Conservation (phyloP, 257 asterid genomes). For the Jacaranda mimosifolia region DNA sequence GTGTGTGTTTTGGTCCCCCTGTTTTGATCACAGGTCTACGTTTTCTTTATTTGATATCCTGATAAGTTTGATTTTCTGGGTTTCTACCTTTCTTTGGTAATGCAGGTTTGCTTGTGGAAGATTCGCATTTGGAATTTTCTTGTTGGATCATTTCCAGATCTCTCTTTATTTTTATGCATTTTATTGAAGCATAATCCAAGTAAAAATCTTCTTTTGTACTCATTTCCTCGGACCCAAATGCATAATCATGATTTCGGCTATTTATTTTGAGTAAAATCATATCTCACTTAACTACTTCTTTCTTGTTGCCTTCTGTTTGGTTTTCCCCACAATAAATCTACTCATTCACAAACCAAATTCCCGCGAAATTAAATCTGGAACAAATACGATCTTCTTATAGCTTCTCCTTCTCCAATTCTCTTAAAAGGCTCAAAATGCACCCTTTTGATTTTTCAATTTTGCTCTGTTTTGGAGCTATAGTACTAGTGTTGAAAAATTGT, state of each 20-base stretch:
- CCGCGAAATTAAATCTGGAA: too few relatives aligned
- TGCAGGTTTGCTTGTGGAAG: conserved; percentile 33
- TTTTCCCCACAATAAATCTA: conserved; percentile 5
- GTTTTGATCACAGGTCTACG: conserved; percentile 10
- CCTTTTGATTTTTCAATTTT: conserved; percentile 17
- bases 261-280: neutral
- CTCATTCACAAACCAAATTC: neutral
- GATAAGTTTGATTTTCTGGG: neutral
- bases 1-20: conserved; percentile 33
- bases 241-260: neutral
- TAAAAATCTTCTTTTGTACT: conserved; percentile 21
- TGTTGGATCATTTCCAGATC: conserved; percentile 44
- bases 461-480: conserved; percentile 33
- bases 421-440: conserved; percentile 41
- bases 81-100: neutral
- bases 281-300: neutral
- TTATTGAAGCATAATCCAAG: conserved; percentile 23
- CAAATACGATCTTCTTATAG: too few relatives aligned
- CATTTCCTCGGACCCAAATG: conserved; percentile 36
- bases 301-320: conserved; percentile 39
- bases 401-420: neutral
- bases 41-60: conserved; percentile 2
- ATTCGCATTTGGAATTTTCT: conserved; percentile 52
- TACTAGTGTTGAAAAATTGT: conserved; percentile 35
- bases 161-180: neutral